A percentile compares a stretch with the other conserved stretches of the same genome.
phyloP scores from a whole-genome alignment of 345 rosid species.

The Eucalyptus curtisii region DNA sequence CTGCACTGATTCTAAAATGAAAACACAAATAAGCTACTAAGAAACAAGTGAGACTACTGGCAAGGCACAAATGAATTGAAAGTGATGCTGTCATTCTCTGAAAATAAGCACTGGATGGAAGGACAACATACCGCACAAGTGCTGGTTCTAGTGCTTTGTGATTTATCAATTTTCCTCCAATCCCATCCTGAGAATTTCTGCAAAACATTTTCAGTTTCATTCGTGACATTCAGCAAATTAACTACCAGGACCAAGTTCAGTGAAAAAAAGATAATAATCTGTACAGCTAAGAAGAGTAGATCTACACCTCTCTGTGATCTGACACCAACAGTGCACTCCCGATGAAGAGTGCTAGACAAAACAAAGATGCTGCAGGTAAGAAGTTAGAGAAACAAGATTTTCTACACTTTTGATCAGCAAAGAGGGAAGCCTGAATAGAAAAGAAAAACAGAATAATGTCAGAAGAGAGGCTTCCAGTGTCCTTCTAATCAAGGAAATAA shows the following conservation, averaged over 20 bases:
- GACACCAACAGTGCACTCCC: slow-evolving; percentile 22
- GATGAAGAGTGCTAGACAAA: slow-evolving; percentile 25
- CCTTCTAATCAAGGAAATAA: background rate
- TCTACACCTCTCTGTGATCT: slow-evolving; percentile 22
- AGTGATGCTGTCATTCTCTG: background rate
- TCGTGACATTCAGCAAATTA: background rate
- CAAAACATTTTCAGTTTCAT: background rate
- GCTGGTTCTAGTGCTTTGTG: background rate
- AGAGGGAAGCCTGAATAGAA: slow-evolving; percentile 13
- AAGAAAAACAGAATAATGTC: background rate
- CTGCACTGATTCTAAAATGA: slow-evolving; percentile 24
- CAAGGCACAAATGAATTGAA: background rate
- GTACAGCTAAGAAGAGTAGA: background rate
- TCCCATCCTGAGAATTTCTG: slow-evolving; percentile 31
- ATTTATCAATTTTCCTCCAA: background rate
- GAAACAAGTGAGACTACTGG: background rate
- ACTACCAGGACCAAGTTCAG: background rate
- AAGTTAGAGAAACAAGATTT: slow-evolving; percentile 19
- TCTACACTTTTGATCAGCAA: slow-evolving; percentile 15
- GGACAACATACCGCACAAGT: slow-evolving; percentile 30
- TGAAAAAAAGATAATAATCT: background rate
- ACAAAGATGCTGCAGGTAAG: slow-evolving; percentile 22
- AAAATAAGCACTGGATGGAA: background rate
- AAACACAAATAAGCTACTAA: background rate
- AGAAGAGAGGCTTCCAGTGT: background rate